Evolutionary conservation across 1,139 yeast species (phyloP).

Genomic region (Blastobotrys capitulatus): DNA sequence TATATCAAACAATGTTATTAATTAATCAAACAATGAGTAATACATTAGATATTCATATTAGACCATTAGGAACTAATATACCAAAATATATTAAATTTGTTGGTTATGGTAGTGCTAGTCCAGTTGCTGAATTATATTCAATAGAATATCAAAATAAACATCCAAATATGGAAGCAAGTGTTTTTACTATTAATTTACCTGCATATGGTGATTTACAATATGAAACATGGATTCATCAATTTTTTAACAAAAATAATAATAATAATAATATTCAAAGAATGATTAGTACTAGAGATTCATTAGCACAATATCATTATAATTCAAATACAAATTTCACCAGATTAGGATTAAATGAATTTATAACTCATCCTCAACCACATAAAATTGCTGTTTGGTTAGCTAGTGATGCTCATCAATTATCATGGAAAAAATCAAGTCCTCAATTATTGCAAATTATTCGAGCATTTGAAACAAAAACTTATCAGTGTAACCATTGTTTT

Average conservation of each 20-base stretch:
- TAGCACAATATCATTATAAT: constrained; percentile 1
- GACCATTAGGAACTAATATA: background rate
- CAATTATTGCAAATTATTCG: constrained; percentile 2
- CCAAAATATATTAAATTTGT: constrained; percentile 4
- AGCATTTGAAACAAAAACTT: constrained; percentile 2
- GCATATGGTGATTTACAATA: constrained; percentile 5
- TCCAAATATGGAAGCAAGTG: constrained; percentile 3
- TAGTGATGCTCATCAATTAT: background rate
- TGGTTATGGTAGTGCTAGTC: constrained; percentile 5
- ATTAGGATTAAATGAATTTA: background rate
- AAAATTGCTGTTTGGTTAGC: constrained; percentile 6
- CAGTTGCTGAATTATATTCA: constrained; percentile 7
- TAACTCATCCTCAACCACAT: constrained; percentile 1
- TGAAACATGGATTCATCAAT: constrained; percentile 1
- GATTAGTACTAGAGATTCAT: constrained; percentile 4
- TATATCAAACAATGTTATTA: background rate
- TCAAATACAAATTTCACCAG: background rate
- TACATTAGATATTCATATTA: background rate
- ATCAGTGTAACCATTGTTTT: background rate
- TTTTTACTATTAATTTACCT: constrained; percentile 1
- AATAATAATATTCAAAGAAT: background rate
- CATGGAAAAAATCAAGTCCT: background rate
- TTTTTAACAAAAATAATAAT: background rate
- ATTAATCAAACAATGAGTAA: background rate
- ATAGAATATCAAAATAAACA: background rate